These are phyloP conservation scores for Aspergillus ochraceoroseus DNA, from an alignment of 2,329 filamentous ascomycete genomes.

Conservation along the genomic window DNA sequence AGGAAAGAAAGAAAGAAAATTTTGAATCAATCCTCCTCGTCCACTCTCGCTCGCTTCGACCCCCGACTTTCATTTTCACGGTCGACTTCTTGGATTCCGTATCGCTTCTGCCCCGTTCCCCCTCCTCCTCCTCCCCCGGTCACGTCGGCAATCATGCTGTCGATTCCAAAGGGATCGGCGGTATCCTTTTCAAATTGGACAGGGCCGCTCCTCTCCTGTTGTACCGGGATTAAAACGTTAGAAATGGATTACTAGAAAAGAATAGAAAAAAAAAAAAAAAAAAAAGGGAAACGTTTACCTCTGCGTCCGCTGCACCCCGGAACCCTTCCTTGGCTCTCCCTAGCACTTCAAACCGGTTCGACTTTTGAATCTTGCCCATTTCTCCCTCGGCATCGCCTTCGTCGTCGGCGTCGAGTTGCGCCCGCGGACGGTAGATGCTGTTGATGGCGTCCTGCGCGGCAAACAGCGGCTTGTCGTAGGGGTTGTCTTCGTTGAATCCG, in stretches of 20 bases:
- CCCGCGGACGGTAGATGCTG: conserved; percentile 82
- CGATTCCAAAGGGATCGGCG: conserved; percentile 86
- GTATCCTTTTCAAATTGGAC: conserved; percentile 93
- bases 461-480: conserved; percentile 95
- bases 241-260: neutral
- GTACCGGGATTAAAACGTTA: neutral
- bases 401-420: conserved; percentile 66
- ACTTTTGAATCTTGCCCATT: conserved; percentile 82
- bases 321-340: conserved; percentile 81
- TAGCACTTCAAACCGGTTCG: conserved; percentile 79
- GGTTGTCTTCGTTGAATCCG: conserved; percentile 95
- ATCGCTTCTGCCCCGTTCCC: conserved; percentile 47
- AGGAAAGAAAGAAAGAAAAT: conserved; percentile 11
- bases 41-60: conserved; percentile 69
- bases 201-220: conserved; percentile 74
- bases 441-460: conserved; percentile 91
- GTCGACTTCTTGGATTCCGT: conserved; percentile 43
- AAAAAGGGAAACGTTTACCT: conserved; percentile 51
- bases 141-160: conserved; percentile 83
- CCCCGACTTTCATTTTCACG: conserved; percentile 33
- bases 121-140: conserved; percentile 45
- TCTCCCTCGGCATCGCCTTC: conserved; percentile 75
- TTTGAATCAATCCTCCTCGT: conserved; percentile 55
- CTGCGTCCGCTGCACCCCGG: conserved; percentile 72
- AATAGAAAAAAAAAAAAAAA: conserved; percentile 6